Evolutionary conservation across 2,329 filamentous ascomycete genomes (phyloP).

Genomic region (Colletotrichum sp.): DNA sequence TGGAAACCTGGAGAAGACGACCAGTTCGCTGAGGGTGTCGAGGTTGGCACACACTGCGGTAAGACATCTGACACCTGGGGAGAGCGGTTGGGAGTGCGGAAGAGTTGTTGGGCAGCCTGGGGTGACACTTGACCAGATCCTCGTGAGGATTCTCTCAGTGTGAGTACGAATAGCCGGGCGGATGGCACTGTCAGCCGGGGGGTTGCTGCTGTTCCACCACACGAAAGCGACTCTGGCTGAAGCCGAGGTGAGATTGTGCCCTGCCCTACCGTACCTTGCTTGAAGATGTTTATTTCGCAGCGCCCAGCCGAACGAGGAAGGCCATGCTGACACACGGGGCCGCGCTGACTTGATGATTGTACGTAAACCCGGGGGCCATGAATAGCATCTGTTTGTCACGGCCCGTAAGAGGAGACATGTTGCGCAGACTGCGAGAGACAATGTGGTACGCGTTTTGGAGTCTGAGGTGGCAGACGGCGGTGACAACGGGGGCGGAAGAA

Average conservation of each 20-base stretch:
- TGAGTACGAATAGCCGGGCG: conserved; percentile 1
- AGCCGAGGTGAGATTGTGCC: conserved; percentile 6
- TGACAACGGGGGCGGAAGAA: not conserved
- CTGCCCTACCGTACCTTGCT: conserved; percentile 15
- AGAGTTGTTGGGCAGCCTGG: conserved; percentile 3
- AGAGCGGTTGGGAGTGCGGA: not conserved
- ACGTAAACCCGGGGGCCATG: not conserved
- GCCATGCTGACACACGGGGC: not conserved
- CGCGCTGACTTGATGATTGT: not conserved
- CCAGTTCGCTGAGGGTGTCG: conserved; percentile 4
- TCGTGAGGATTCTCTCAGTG: not conserved
- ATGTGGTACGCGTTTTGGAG: not conserved
- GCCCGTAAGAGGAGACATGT: not conserved
- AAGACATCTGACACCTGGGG: conserved; percentile 11
- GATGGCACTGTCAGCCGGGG: conserved; percentile 11
- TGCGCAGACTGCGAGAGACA: not conserved
- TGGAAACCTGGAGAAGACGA: not conserved
- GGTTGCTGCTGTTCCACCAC: conserved; percentile 1
- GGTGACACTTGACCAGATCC: conserved; percentile 20
- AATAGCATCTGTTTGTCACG: not conserved
- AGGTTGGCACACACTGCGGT: conserved; percentile 3
- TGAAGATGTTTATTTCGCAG: not conserved
- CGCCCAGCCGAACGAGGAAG: not conserved
- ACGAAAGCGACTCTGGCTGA: not conserved
- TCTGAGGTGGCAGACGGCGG: not conserved